These are phyloP conservation scores for Psidium friedrichsthalianum DNA, from an alignment of 345 rosid genomes.

Conservation along the genomic window DNA sequence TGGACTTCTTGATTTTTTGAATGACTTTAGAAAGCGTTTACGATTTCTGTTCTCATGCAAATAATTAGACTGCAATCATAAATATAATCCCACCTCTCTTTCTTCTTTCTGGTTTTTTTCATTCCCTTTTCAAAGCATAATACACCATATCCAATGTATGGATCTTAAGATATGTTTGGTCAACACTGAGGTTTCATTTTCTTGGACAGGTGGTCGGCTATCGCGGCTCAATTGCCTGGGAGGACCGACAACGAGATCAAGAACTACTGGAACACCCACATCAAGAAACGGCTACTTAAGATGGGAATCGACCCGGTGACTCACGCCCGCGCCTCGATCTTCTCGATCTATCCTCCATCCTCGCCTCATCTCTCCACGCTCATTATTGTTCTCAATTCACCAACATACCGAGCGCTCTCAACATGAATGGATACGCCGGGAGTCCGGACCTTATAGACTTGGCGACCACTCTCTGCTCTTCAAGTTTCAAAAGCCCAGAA, in stretches of 20 bases:
- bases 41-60: background rate
- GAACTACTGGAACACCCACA: slow-evolving; percentile 86
- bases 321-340: slow-evolving; percentile 53
- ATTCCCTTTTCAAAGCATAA: background rate
- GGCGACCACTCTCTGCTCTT: slow-evolving; percentile 10
- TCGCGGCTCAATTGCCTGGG: slow-evolving; percentile 76
- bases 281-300: slow-evolving; percentile 52
- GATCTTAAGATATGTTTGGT: background rate
- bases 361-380: slow-evolving; percentile 5
- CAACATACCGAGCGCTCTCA: slow-evolving; percentile 19
- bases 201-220: slow-evolving; percentile 67
- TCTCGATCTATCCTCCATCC: slow-evolving; percentile 11
- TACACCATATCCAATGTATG: background rate
- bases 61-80: background rate
- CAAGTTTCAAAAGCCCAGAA: background rate
- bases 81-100: background rate
- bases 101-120: background rate
- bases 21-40: background rate
- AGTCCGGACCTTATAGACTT: slow-evolving; percentile 3
- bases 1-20: background rate
- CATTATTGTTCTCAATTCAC: slow-evolving; percentile 9
- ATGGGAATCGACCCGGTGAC: slow-evolving; percentile 91
- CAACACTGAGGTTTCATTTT: background rate
- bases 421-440: slow-evolving; percentile 2
- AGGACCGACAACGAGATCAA: slow-evolving; percentile 88